Evolutionary conservation across 1,139 yeast genomes (phyloP), one percentile per base, ranked within the genome.

Genomic region (Geotrichum macrosporum): DNA sequence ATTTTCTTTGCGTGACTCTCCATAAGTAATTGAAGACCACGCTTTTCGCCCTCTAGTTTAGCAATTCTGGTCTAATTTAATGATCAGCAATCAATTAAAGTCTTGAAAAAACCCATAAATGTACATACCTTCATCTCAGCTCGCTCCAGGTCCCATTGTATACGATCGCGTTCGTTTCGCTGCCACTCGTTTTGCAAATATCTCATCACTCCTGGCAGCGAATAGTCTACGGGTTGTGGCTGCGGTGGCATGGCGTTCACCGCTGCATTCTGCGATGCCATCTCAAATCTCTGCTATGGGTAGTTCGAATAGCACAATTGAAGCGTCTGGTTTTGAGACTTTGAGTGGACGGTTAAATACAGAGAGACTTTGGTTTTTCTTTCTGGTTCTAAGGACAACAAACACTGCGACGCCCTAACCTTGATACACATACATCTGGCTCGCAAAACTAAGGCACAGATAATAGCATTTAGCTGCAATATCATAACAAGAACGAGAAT

Each of bases 101-200:
- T 18, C 21, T 12, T 9, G 21, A 16, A 48, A 29, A 20, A 13
- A 9, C n/a, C 21, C 20, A 20, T 4, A 3, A n/a, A n/a, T n/a
- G 21, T 13, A 15, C 54, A 15, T 47, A 62, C 65, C 56, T 69
- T 72, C 78, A 75, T 73, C 54, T 75, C 78, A 6, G 78, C 75
- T 37, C 74, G 64, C 56, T 75, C 78, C 43, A 76, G 62, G 50
- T 73, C 79, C 80, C 81, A 77, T 41, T 73, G 73, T 42, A 77
- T 74, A 40, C 80, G 66, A 51, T 75, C 78, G 43, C 78, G 71
- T 57, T 77, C 81, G 57, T 74, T 75, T 40, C 71, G 70, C 50
- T 77, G 76, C 71, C 77, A 76, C 57, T 77, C 81, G 35, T 73
- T 67, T 57, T 77, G 81, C 54, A 77, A 65, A 54, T 74, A 77